These are phyloP conservation scores for Triangularia verruculosa DNA, from an alignment of 2,329 filamentous ascomycete genomes.

Conservation along the genomic window DNA sequence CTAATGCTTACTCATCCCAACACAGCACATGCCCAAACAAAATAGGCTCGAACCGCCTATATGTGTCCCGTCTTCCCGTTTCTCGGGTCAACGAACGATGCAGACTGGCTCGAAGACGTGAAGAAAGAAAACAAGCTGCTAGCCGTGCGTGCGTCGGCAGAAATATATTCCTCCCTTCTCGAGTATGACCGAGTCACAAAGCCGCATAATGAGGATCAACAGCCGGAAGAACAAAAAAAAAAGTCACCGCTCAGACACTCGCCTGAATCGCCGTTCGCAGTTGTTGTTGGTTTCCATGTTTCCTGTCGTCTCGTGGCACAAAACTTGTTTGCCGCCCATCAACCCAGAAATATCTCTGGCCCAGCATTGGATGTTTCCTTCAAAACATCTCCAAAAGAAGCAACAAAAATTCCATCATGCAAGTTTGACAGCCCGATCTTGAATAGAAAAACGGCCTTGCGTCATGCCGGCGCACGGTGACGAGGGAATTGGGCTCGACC, in stretches of 20 bases:
- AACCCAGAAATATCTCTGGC: background rate
- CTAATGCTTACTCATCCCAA: background rate
- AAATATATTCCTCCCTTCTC: background rate
- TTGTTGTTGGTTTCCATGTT: background rate
- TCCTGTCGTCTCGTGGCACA: background rate
- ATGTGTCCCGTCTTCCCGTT: background rate
- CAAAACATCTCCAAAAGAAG: background rate
- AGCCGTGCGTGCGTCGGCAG: too few relatives aligned
- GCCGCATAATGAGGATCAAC: background rate
- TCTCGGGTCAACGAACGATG: background rate
- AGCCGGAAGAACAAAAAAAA: background rate
- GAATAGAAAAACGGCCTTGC: background rate
- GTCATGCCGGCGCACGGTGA: constrained; percentile 1
- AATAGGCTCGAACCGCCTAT: background rate
- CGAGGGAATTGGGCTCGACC: background rate
- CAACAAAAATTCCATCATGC: background rate
- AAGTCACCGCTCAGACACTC: background rate
- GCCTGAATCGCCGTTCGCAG: background rate
- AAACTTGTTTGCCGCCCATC: background rate
- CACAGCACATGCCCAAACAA: background rate
- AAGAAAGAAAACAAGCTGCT: background rate
- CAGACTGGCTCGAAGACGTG: background rate
- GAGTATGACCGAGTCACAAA: background rate
- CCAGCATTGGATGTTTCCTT: background rate
- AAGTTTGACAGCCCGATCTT: background rate